Conservation (phyloP, 2,329 filamentous ascomycete species). For the Talaromyces funiculosus region DNA sequence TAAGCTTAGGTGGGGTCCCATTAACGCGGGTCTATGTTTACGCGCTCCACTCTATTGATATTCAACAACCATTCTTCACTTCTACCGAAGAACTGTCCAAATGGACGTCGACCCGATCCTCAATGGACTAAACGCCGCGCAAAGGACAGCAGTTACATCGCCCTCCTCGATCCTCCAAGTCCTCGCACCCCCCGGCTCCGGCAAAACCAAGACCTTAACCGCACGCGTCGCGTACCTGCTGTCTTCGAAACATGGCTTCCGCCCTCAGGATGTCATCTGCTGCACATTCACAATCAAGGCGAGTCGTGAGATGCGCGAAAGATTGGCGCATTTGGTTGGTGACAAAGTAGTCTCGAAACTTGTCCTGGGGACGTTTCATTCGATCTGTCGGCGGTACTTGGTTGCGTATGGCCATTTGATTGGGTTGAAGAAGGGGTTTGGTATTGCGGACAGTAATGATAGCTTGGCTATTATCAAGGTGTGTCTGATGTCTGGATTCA, state of each 20-base stretch:
- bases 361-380: conserved; percentile 90
- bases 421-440: conserved; percentile 75
- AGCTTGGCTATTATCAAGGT: conserved; percentile 68
- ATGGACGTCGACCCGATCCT: conserved; percentile 58
- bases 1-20: not conserved
- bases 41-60: not conserved
- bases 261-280: conserved; percentile 83
- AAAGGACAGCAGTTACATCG: conserved; percentile 60
- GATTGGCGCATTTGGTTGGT: conserved; percentile 76
- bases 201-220: conserved; percentile 93
- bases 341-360: conserved; percentile 68
- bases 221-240: conserved; percentile 88
- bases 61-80: not conserved
- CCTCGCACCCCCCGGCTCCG: conserved; percentile 61
- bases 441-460: conserved; percentile 82
- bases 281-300: conserved; percentile 98
- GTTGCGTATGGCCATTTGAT: conserved; percentile 78
- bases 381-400: conserved; percentile 79
- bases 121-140: conserved; percentile 58
- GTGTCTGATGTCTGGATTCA: not conserved
- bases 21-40: conserved; percentile 4
- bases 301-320: conserved; percentile 84
- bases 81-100: conserved; percentile 10
- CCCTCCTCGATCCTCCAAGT: conserved; percentile 56
- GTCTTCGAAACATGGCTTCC: conserved; percentile 50